A percentile compares a stretch with the other conserved stretches of the same genome.
phyloP scores from a whole-genome alignment of 176 grass and related monocot genomes.

The Coix lacrymajobi region DNA sequence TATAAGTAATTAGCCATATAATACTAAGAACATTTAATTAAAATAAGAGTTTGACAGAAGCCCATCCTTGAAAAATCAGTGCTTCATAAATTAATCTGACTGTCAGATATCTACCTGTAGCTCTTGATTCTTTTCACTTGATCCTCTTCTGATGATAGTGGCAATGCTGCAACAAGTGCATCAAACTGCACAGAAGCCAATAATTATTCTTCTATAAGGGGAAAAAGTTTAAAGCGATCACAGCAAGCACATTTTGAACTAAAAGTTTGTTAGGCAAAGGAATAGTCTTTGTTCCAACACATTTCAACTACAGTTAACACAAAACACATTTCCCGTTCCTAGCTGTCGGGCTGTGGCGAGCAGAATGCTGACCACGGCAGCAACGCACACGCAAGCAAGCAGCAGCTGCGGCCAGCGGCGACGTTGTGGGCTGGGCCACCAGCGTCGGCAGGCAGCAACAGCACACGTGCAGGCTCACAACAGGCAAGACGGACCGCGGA shows the following conservation, averaged over 20 bases:
- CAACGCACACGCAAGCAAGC: no score
- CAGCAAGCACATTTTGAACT: neutral
- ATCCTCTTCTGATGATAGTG: constrained; percentile 76
- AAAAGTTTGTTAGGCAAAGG: no score
- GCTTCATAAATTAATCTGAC: neutral
- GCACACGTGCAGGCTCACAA: no score
- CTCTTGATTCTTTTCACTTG: constrained; percentile 79
- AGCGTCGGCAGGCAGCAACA: no score
- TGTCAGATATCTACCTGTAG: constrained; percentile 71
- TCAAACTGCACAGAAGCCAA: constrained; percentile 60
- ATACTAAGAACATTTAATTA: neutral
- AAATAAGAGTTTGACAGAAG: neutral
- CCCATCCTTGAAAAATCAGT: neutral
- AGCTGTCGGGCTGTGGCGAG: no score
- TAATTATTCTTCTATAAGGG: neutral
- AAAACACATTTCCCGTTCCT: no score
- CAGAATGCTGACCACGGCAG: no score
- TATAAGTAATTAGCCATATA: neutral
- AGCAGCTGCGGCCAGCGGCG: no score
- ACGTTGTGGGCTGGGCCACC: no score
- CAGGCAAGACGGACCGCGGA: no score
- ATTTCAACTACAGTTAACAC: neutral
- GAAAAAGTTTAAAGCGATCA: neutral
- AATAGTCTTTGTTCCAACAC: no score
- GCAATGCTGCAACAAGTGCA: constrained; percentile 68